phyloP scores from a whole-genome alignment of 2,329 filamentous ascomycete genomes.

The Exophiala oligosperma region DNA sequence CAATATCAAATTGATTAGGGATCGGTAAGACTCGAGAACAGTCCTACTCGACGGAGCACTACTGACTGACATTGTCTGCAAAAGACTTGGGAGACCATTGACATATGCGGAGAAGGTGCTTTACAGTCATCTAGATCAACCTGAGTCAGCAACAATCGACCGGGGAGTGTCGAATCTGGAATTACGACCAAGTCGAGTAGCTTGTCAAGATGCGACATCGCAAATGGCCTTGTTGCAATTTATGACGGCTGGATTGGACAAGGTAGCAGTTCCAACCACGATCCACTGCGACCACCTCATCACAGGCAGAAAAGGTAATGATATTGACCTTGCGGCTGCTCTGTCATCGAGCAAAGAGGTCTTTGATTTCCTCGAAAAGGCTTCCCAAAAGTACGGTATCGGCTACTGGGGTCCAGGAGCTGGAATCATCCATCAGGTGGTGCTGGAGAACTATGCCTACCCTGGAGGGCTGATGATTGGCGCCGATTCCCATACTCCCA shows the following conservation, averaged over 20 bases:
- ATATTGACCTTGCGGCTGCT: conserved; percentile 87
- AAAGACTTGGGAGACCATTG: conserved; percentile 84
- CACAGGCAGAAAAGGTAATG: conserved; percentile 89
- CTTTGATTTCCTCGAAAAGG: conserved; percentile 90
- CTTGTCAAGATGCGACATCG: conserved; percentile 98
- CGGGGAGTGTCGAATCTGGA: conserved; percentile 93
- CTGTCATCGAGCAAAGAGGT: conserved; percentile 97
- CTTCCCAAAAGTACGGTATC: conserved; percentile 98
- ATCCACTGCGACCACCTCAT: conserved; percentile 99
- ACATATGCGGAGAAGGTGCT: conserved; percentile 98
- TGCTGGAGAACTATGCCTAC: conserved; percentile 99
- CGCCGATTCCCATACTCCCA: conserved; percentile 96
- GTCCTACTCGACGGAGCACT: conserved; percentile 88
- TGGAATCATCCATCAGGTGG: conserved; percentile 98
- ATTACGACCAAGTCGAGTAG: conserved; percentile 93
- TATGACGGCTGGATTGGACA: conserved; percentile 97
- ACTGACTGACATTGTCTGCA: conserved; percentile 74
- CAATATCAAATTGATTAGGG: background rate
- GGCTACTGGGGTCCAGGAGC: conserved; percentile 98
- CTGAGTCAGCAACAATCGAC: conserved; percentile 92
- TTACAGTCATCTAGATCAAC: conserved; percentile 97
- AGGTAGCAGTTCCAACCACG: conserved; percentile 88
- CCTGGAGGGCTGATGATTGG: conserved; percentile 95
- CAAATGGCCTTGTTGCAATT: conserved; percentile 99
- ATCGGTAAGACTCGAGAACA: conserved; percentile 55